Percentiles rank a stretch among this genome's conserved stretches.
Conservation (phyloP, 192 early-diverging fungal species). For the Entomortierella beljakovae region DNA sequence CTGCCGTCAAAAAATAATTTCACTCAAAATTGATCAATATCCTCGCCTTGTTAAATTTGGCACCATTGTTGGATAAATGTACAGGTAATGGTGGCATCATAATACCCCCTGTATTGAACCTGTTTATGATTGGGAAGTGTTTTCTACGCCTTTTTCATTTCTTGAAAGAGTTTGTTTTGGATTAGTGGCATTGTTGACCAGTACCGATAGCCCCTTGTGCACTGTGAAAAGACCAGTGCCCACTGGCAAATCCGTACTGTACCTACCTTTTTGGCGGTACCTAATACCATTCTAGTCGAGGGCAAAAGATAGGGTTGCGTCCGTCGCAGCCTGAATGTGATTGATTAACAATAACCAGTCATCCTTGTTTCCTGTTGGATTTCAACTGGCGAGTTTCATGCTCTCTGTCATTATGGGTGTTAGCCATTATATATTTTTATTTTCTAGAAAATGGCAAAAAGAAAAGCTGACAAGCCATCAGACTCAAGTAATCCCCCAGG, state of each 20-base stretch:
- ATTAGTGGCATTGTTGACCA: neutral
- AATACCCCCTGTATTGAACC: neutral
- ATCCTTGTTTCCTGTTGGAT: neutral
- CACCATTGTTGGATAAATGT: neutral
- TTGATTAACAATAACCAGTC: neutral
- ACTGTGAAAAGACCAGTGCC: constrained; percentile 1
- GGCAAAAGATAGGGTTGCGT: neutral
- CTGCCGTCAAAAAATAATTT: too few relatives aligned
- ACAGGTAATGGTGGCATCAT: neutral
- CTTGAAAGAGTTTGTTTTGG: too few relatives aligned
- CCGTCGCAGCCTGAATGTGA: constrained; percentile 2
- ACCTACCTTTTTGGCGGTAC: neutral
- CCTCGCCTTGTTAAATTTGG: too few relatives aligned
- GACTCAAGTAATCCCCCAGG: neutral
- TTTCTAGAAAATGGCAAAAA: neutral
- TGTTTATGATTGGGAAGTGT: neutral
- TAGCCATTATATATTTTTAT: neutral
- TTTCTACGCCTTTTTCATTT: neutral
- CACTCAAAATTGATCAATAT: too few relatives aligned
- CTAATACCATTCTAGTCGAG: neutral
- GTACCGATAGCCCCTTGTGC: neutral
- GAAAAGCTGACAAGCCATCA: neutral
- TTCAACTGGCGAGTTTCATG: neutral
- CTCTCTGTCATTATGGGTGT: neutral
- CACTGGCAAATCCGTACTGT: neutral